Percentiles rank a stretch among this genome's conserved stretches.
These are phyloP conservation scores for Tephrocybe sp. DNA, from an alignment of 768 basidiomycete genomes.

Conservation along the genomic window DNA sequence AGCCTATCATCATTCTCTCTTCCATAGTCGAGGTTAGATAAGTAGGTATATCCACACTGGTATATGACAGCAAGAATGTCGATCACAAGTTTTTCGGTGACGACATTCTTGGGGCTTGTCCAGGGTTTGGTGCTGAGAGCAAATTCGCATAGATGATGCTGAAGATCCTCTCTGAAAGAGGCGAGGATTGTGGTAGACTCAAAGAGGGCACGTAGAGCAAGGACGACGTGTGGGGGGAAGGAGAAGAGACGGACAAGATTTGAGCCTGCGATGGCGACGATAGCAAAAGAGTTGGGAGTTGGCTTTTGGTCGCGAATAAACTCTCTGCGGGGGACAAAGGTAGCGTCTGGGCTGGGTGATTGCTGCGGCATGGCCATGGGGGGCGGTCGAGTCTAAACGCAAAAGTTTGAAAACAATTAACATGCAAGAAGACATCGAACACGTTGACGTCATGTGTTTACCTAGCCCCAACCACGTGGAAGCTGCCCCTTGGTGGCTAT, in stretches of 20 bases:
- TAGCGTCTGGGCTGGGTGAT: conserved; percentile 32
- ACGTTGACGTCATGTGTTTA: conserved; percentile 23
- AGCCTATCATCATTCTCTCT: conserved; percentile 73
- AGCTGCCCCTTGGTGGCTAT: conserved; percentile 14
- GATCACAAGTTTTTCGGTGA: conserved; percentile 66
- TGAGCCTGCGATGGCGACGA: conserved; percentile 65
- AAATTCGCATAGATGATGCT: conserved; percentile 65
- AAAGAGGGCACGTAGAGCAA: conserved; percentile 54
- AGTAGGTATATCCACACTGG: conserved; percentile 58
- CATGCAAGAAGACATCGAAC: conserved; percentile 7
- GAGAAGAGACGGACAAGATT: conserved; percentile 68
- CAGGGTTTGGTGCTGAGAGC: conserved; percentile 69
- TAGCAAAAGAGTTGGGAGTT: conserved; percentile 58
- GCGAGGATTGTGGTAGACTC: conserved; percentile 42
- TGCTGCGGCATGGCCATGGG: conserved; percentile 13
- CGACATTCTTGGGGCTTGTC: conserved; percentile 62
- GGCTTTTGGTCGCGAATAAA: conserved; percentile 58
- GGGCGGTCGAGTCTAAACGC: not conserved
- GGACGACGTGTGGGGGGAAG: conserved; percentile 54
- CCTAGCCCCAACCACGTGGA: conserved; percentile 16
- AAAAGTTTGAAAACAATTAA: not conserved
- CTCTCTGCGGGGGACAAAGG: conserved; percentile 69
- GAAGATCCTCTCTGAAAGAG: conserved; percentile 50
- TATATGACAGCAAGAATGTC: conserved; percentile 64
- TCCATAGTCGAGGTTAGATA: conserved; percentile 75